Percentiles rank a stretch among this genome's conserved stretches.
phyloP scores from a whole-genome alignment of 2,329 filamentous ascomycete species.

The Boeremia lycopersici region DNA sequence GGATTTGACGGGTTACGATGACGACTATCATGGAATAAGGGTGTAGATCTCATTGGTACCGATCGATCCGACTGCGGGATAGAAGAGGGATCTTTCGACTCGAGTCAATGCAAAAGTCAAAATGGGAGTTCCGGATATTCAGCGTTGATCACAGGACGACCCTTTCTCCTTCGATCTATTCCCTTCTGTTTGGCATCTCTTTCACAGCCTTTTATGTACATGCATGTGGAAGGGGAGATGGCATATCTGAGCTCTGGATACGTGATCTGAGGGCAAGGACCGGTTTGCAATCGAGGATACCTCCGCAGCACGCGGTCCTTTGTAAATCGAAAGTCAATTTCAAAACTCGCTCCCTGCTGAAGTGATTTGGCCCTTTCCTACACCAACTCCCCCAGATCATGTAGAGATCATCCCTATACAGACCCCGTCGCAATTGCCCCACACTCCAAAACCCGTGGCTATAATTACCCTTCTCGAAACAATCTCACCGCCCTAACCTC shows the following conservation, averaged over 20 bases:
- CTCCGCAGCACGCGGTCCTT: slow-evolving; percentile 52
- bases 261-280: slow-evolving; percentile 48
- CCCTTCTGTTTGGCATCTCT: slow-evolving; percentile 48
- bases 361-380: background rate
- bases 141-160: slow-evolving; percentile 49
- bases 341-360: slow-evolving; percentile 31
- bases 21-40: slow-evolving; percentile 47
- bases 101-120: slow-evolving; percentile 50
- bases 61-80: slow-evolving; percentile 51
- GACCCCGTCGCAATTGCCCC: background rate
- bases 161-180: slow-evolving; percentile 47
- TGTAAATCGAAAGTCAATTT: slow-evolving; percentile 49
- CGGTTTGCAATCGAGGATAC: slow-evolving; percentile 55
- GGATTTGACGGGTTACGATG: slow-evolving; percentile 46
- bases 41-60: slow-evolving; percentile 49
- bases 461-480: slow-evolving; percentile 1
- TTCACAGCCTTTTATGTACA: slow-evolving; percentile 48
- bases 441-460: background rate
- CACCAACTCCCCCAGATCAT: too few relatives aligned
- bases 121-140: slow-evolving; percentile 54
- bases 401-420: background rate
- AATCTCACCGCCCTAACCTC: slow-evolving; percentile 1
- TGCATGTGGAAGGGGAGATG: slow-evolving; percentile 52
- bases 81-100: slow-evolving; percentile 53
- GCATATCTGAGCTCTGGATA: slow-evolving; percentile 49